phyloP scores from a whole-genome alignment of 257 asterid genomes.

The Solanum stenotomum region DNA sequence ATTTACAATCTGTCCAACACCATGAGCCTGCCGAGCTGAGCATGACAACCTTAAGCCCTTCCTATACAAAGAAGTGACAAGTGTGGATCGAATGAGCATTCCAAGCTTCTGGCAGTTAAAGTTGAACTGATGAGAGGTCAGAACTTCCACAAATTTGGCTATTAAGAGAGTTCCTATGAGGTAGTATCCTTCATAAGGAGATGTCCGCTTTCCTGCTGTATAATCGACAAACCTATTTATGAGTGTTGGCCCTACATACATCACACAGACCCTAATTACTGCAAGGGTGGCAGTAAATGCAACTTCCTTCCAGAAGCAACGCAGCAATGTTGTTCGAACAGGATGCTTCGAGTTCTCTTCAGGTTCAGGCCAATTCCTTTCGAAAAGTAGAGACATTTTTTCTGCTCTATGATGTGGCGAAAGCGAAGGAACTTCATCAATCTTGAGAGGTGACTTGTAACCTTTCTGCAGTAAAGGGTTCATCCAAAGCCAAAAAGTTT shows the following conservation, averaged over 20 bases:
- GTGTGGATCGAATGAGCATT: conserved; percentile 71
- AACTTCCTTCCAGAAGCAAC: conserved; percentile 75
- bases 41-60: conserved; percentile 78
- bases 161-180: conserved; percentile 47
- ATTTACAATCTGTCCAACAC: conserved; percentile 89
- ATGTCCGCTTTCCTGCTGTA: conserved; percentile 51
- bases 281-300: conserved; percentile 67
- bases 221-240: conserved; percentile 65
- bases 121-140: conserved; percentile 79
- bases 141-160: conserved; percentile 71
- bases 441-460: conserved; percentile 46
- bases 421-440: conserved; percentile 69
- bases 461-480: conserved; percentile 75
- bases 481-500: conserved; percentile 83
- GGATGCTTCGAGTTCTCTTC: conserved; percentile 74
- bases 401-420: conserved; percentile 77
- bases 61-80: conserved; percentile 64
- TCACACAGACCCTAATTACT: conserved; percentile 53
- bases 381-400: conserved; percentile 44
- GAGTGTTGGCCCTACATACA: conserved; percentile 76
- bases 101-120: conserved; percentile 85
- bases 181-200: conserved; percentile 66
- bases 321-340: conserved; percentile 46
- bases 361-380: conserved; percentile 68
- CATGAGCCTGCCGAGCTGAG: conserved; percentile 83